Evolutionary conservation across 2,329 filamentous ascomycete genomes (phyloP), one percentile per base, ranked within the genome.

Genomic region (Beauveria brongniartii): DNA sequence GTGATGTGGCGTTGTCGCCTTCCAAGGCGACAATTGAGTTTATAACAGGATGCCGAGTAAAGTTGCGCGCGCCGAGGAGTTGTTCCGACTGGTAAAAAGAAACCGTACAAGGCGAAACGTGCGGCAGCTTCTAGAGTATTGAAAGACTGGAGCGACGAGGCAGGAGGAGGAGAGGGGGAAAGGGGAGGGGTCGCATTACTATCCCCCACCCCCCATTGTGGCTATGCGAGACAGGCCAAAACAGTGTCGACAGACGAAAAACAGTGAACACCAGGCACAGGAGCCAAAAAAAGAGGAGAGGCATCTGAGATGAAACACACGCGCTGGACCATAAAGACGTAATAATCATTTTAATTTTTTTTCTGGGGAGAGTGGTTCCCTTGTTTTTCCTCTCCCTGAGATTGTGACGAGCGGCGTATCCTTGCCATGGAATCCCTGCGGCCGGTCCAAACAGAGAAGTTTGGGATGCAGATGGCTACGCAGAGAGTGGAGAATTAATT

Each of bases 151-250:
- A 37, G 34, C 34, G 34, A 54, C 44, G 24, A 26, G 26, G 24
- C 14, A 50, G 34, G 24, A 18, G 14, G 24, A 28, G 12, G 46
- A 24, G 43, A 22, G 43, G 24, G 20, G 24, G 20, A 8, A 18
- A 22, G 51, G 28, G 34, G 50, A 20, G 50, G n/a, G n/a, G 48
- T 18, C n/a, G 7, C 22, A 54, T 43, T 54, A 41, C 7, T 22
- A 6, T 3, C 37, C 37, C n/a, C 14, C n/a, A 16, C 22, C 52
- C 52, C 52, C 52, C 52, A 55, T 41, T 57, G 55, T 57, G 55
- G 55, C 55, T 57, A 57, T 57, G 55, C 55, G 44, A 57, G 55
- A 57, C 43, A 48, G 34, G 43, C 55, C 55, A 40, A 57, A 37
- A 37, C 34, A 37, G 34, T 16, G 14, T 37, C 16, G 34, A 37